A percentile compares a stretch with the other conserved stretches of the same genome.
Evolutionary conservation across 139 green algal species (phyloP).

Genomic region (Coelastrella sp.): DNA sequence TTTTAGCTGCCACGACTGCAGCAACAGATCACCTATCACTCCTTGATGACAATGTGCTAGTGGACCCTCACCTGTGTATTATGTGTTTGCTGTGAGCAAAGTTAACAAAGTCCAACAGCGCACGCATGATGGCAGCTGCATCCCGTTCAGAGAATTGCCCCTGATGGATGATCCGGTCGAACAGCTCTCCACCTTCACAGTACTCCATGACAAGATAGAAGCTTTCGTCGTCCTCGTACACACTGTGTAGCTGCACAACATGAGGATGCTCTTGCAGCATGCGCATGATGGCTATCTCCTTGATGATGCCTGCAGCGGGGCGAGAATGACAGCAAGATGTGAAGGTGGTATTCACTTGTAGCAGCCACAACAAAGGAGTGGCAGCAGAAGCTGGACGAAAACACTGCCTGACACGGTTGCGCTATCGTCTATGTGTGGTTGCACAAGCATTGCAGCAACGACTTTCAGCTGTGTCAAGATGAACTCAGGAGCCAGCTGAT

Average conservation of each 20-base stretch:
- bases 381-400: too few species aligned
- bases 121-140: constrained; percentile 51
- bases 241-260: constrained; percentile 61
- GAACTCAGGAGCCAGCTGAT: too few species aligned
- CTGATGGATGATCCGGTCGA: constrained; percentile 62
- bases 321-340: too few species aligned
- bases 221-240: constrained; percentile 65
- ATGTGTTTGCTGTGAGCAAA: constrained; percentile 52
- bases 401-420: too few species aligned
- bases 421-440: too few species aligned
- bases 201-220: constrained; percentile 70
- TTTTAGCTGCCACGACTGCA: too few species aligned
- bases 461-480: too few species aligned
- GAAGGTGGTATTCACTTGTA: too few species aligned
- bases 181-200: constrained; percentile 73
- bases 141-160: constrained; percentile 64
- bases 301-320: constrained; percentile 61
- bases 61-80: constrained; percentile 46
- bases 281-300: constrained; percentile 77
- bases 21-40: too few species aligned
- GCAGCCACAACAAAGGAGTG: too few species aligned
- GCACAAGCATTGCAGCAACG: too few species aligned
- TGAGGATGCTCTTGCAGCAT: constrained; percentile 70
- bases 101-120: constrained; percentile 57
- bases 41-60: too few species aligned